Evolutionary conservation across 2,329 filamentous ascomycete genomes (phyloP).

Genomic region (Cladophialophora carrionii): DNA sequence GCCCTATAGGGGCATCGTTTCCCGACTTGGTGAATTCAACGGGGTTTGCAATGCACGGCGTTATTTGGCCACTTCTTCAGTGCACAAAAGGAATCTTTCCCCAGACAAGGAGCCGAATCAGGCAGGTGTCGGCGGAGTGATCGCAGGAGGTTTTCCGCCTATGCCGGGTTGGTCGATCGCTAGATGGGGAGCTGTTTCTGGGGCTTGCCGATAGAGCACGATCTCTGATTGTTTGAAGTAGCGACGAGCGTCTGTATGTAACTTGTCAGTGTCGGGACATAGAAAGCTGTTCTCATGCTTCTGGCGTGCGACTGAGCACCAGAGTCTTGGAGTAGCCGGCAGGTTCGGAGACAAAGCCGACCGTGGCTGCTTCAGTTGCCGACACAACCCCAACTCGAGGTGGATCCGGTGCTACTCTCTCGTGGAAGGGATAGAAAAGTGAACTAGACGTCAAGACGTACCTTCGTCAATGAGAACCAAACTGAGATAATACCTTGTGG

Average conservation of each 20-base stretch:
- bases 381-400: slow-evolving; percentile 24
- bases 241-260: slow-evolving; percentile 73
- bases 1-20: neutral
- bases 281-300: neutral
- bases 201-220: slow-evolving; percentile 82
- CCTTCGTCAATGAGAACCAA: slow-evolving; percentile 94
- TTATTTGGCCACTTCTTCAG: neutral
- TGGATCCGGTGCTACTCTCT: neutral
- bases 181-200: slow-evolving; percentile 42
- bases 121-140: slow-evolving; percentile 35
- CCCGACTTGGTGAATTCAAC: neutral
- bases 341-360: slow-evolving; percentile 7
- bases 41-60: neutral
- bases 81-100: neutral
- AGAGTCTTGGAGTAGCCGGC: neutral
- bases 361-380: slow-evolving; percentile 42
- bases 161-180: slow-evolving; percentile 37
- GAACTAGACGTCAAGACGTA: slow-evolving; percentile 47
- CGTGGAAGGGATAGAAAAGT: slow-evolving; percentile 9
- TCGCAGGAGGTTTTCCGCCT: slow-evolving; percentile 37
- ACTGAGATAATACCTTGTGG: slow-evolving; percentile 95
- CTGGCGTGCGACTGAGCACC: neutral
- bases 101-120: slow-evolving; percentile 18
- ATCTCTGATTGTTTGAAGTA: slow-evolving; percentile 99
- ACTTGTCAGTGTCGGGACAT: slow-evolving; percentile 10